Conservation (phyloP, 805 yeast species). For the Saccharomycopsis sp. region DNA sequence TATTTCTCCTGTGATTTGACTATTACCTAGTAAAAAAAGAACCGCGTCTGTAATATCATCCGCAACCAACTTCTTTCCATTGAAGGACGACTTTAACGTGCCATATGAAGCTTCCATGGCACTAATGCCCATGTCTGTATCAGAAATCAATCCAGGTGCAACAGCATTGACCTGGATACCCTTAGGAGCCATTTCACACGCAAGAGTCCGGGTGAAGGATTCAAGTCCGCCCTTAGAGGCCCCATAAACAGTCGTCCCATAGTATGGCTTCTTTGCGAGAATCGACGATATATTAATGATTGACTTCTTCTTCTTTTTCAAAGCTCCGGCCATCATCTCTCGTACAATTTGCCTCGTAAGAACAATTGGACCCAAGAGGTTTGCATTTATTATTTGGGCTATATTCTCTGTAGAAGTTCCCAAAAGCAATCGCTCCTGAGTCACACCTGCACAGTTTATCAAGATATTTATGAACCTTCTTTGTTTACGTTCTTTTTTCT, state of each 20-base stretch:
- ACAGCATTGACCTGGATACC: conserved; percentile 58
- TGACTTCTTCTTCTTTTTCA: conserved; percentile 22
- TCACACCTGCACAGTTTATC: conserved; percentile 48
- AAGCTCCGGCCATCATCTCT: conserved; percentile 37
- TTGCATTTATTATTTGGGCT: conserved; percentile 41
- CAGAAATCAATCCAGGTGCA: conserved; percentile 59
- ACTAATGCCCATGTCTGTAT: conserved; percentile 56
- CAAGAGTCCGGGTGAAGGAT: conserved; percentile 53
- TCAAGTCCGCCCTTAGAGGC: conserved; percentile 67
- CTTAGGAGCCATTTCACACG: conserved; percentile 48
- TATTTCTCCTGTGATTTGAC: conserved; percentile 28
- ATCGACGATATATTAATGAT: conserved; percentile 66
- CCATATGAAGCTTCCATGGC: conserved; percentile 17
- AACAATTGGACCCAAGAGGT: conserved; percentile 55
- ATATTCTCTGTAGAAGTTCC: conserved; percentile 38
- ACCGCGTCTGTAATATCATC: conserved; percentile 25
- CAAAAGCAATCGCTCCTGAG: conserved; percentile 48
- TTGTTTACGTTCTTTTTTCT: background rate
- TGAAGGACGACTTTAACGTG: conserved; percentile 9
- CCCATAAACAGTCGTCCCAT: conserved; percentile 61
- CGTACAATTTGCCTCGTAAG: conserved; percentile 46
- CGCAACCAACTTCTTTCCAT: conserved; percentile 22
- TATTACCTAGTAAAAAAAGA: conserved; percentile 23
- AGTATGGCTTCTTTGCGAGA: conserved; percentile 38
- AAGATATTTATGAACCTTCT: conserved; percentile 23